Conservation (phyloP, 1,284 basidiomycete genomes). For the Singerocomus rubriflavus region DNA sequence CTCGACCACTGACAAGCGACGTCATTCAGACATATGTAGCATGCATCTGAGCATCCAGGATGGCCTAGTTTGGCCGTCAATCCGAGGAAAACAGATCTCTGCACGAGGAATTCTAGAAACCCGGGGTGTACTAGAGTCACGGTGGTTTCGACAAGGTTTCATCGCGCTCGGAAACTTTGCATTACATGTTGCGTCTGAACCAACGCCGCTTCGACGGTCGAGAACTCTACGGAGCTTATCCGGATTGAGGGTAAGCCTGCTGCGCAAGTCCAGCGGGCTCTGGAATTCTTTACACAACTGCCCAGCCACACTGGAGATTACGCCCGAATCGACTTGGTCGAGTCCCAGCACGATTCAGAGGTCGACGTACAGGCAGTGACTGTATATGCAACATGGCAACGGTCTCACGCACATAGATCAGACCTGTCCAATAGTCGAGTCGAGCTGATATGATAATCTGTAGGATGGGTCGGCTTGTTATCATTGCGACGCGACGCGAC, state of each 20-base stretch:
- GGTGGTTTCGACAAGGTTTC: neutral
- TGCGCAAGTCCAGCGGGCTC: conserved; percentile 3
- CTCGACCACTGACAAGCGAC: too few species aligned
- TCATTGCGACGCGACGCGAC: too few species aligned
- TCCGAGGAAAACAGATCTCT: too few species aligned
- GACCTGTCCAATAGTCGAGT: neutral
- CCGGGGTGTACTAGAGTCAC: too few species aligned
- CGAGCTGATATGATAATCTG: too few species aligned
- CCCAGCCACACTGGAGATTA: neutral
- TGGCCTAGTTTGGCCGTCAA: too few species aligned
- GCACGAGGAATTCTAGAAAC: too few species aligned
- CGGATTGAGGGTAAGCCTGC: conserved; percentile 11
- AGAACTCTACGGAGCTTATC: conserved; percentile 16
- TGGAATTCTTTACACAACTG: neutral
- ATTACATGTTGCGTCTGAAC: neutral
- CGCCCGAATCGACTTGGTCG: neutral
- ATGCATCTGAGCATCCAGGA: too few species aligned
- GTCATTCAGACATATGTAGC: too few species aligned
- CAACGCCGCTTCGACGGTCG: conserved; percentile 2
- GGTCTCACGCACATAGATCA: neutral
- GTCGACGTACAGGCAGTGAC: neutral
- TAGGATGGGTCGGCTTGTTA: too few species aligned
- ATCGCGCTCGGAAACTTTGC: neutral
- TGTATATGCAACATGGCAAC: neutral
- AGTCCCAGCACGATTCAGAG: neutral